Evolutionary conservation across 2,329 filamentous ascomycete species (phyloP).

Genomic region (Apiospora pterosperma): DNA sequence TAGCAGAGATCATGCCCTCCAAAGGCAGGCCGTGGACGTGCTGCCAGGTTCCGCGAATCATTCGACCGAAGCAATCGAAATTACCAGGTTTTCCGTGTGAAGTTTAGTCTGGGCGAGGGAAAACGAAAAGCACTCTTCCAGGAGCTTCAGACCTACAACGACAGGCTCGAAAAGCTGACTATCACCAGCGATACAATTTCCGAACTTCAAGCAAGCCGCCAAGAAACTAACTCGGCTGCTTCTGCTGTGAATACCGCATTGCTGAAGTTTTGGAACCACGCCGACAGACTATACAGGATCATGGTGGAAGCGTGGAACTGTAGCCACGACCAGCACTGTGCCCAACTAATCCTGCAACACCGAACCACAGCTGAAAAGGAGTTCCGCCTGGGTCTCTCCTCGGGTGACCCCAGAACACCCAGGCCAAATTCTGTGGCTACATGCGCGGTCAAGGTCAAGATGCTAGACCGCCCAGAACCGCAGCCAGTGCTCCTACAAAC

Average conservation of each 20-base stretch:
- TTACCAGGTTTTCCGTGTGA: slow-evolving; percentile 3
- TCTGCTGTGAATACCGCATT: slow-evolving; percentile 12
- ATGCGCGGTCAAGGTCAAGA: not conserved
- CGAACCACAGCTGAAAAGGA: not conserved
- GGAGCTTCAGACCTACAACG: slow-evolving; percentile 8
- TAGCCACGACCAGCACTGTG: not conserved
- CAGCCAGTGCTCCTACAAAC: not conserved
- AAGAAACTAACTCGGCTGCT: not conserved
- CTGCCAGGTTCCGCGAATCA: not conserved
- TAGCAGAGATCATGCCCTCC: not conserved
- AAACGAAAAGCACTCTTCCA: not conserved
- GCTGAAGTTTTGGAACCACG: slow-evolving; percentile 23
- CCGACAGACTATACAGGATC: slow-evolving; percentile 11
- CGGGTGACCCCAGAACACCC: not conserved
- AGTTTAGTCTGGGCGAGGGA: slow-evolving; percentile 5
- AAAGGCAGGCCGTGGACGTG: not conserved
- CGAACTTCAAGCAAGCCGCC: not conserved
- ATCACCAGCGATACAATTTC: slow-evolving; percentile 3
- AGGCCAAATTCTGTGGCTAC: not conserved
- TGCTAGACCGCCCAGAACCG: not conserved
- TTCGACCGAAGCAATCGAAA: not conserved
- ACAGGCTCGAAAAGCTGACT: slow-evolving; percentile 6
- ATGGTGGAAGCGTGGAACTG: not conserved
- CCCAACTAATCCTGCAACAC: not conserved
- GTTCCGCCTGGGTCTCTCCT: not conserved